These are phyloP conservation scores for Quercus tomentella DNA, from an alignment of 331 rosid genomes.

Conservation along the genomic window DNA sequence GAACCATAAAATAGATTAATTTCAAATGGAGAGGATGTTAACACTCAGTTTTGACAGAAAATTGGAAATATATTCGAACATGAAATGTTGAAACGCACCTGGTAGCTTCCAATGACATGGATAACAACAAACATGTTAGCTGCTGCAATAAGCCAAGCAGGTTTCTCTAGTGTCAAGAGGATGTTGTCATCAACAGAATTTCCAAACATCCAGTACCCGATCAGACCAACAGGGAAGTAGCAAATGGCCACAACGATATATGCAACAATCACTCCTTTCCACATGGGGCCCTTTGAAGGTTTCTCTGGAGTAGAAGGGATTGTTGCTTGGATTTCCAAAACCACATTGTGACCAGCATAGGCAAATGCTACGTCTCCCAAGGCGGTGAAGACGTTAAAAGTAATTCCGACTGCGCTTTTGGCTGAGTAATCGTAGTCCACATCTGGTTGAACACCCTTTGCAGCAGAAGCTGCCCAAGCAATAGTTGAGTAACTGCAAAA, in stretches of 20 bases:
- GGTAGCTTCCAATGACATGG: conserved; percentile 95
- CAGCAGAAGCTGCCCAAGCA: conserved; percentile 67
- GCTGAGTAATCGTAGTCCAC: conserved; percentile 56
- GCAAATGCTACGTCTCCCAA: conserved; percentile 91
- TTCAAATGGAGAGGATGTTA: too few relatives aligned
- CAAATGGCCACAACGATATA: conserved; percentile 85
- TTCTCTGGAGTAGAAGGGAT: conserved; percentile 92
- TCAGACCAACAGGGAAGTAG: conserved; percentile 88
- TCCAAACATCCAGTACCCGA: conserved; percentile 76
- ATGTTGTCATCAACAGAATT: conserved; percentile 58
- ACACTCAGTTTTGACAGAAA: neutral
- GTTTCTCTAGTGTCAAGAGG: conserved; percentile 63
- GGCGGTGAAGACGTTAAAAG: conserved; percentile 58
- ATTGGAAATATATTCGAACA: neutral
- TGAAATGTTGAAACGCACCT: conserved; percentile 36
- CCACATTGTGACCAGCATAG: conserved; percentile 98
- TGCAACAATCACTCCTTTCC: conserved; percentile 88
- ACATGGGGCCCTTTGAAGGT: conserved; percentile 97
- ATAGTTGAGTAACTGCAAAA: conserved; percentile 76
- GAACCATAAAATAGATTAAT: too few relatives aligned
- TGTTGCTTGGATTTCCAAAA: conserved; percentile 92
- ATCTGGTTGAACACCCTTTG: conserved; percentile 60
- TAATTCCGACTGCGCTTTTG: conserved; percentile 34
- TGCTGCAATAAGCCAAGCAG: conserved; percentile 78
- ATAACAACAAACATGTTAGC: conserved; percentile 93